Evolutionary conservation across 345 rosid species (phyloP), one percentile per base, ranked within the genome.

Genomic region (Camelina hispida): DNA sequence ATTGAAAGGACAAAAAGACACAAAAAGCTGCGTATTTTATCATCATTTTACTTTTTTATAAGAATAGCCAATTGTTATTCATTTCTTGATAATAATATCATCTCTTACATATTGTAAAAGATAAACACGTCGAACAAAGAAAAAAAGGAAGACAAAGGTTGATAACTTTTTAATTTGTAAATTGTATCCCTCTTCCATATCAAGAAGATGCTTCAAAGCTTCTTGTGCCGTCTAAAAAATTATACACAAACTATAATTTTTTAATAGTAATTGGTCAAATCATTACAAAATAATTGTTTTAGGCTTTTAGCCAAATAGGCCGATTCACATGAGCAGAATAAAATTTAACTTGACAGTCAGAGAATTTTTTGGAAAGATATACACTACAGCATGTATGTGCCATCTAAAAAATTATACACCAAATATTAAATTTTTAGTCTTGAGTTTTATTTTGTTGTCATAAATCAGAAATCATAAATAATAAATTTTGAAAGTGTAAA

Each of bases 21-120:
- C 34, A 42, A 60, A 74, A 75, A 75, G 63, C 74, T 68, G 50
- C 46, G 15, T 60, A 42, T 40, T 23, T 75, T 73, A 68, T 67
- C 74, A 68, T 60, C 73, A 75, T 51, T 38, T 25, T 14, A 68
- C 79, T 40, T 75, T 75, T 67, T 50, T 18, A 12, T 59, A 22
- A 67, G 28, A 51, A 68, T 46, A 8, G 60, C 62, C 73, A 18
- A 50, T 38, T 37, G 12, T 66, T 50, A 38, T 48, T 25, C 17
- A 12, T 35, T 56, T 57, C 37, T 43, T 54, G 23, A 66, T 5
- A 9, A 25, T 43, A 28, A 28, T 28, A 28, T 28, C 30, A 75
- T 15, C 2, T 68, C 68, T 23, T 48, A 51, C 37, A 38, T 50
- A 58, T 66, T 42, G 11, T 35, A 15, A 68, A 44, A 65, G 22